Base-by-base conservation (phyloP, 345 rosid species). In the Citrus medica region DNA sequence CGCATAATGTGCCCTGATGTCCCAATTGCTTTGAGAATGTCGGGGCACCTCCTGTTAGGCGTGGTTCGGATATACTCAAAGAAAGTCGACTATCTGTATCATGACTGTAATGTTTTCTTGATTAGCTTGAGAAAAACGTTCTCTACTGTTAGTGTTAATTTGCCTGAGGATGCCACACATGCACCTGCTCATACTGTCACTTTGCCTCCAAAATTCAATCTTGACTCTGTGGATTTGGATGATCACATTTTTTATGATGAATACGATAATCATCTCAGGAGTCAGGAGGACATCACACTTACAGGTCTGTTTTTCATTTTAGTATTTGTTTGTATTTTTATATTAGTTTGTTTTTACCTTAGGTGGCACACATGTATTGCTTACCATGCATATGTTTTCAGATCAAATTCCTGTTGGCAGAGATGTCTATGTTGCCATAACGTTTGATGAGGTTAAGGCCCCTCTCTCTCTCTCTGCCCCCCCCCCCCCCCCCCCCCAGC, bases 31-130 rank as follows among this genome's bases (percentile, higher is more conserved):
- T 80, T 96, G 79, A 90, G 99, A 80, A 79, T 92, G 90, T 92
- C 97, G 1, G 86, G 98, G 40, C 93, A 94, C 61, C 97, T 96
- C 75, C 86, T 96, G 66, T 67, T 94, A n/a, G 99, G 99, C 0
- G 90, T 96, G 81, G 98, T 92, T 80, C 87, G 97, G 62, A 94
- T 96, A 77, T 96, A 92, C 77, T 88, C 98, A 1, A 94, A 90
- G 89, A 89, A 96, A 84, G 95, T 94, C 19, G 97, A 96, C 53
- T 96, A 91, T 76, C 91, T 94, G n/a, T 82, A 74, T 77, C 89
- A 87, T 48, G 99, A 96, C 74, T 96, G 92, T 25, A 86, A 82
- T 67, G 79, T 81, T 46, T 69, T 82, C 22, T 81, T 85, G 55
- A 65, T 81, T 78, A 86, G 88, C 61, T 82, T 96, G 12, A 84